Evolutionary conservation across 495 filamentous ascomycete species (phyloP).

Genomic region (Cercophora scortea): DNA sequence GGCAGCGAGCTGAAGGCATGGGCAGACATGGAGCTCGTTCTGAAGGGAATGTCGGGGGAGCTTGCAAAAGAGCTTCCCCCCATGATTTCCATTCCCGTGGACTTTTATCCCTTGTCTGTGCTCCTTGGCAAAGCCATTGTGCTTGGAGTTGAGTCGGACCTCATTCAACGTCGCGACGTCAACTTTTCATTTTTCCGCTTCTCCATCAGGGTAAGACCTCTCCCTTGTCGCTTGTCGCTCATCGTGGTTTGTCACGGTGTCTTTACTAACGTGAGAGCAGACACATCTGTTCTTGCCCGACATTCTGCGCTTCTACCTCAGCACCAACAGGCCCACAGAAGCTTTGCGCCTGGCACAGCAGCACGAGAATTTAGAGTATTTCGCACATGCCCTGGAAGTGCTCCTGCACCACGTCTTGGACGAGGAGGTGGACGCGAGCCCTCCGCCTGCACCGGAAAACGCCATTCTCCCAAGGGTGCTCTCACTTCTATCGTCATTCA

Average conservation of each 20-base stretch:
- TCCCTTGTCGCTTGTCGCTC: background rate
- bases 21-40: conserved; percentile 83
- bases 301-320: conserved; percentile 68
- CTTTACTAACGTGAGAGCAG: conserved; percentile 25
- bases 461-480: conserved; percentile 82
- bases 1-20: conserved; percentile 75
- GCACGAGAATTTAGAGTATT: conserved; percentile 80
- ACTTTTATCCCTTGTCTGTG: conserved; percentile 93
- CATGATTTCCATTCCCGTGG: conserved; percentile 58
- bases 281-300: conserved; percentile 88
- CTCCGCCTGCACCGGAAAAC: conserved; percentile 53
- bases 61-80: conserved; percentile 50
- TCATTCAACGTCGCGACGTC: conserved; percentile 83
- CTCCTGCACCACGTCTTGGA: conserved; percentile 90
- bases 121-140: conserved; percentile 79
- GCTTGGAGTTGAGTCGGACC: conserved; percentile 83
- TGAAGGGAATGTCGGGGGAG: conserved; percentile 57
- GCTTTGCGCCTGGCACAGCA: conserved; percentile 72
- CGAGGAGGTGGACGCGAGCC: conserved; percentile 72
- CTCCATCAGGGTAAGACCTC: conserved; percentile 56
- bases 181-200: conserved; percentile 82
- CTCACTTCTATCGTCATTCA: conserved; percentile 82
- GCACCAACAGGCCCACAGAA: conserved; percentile 59
- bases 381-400: conserved; percentile 86
- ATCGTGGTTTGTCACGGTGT: background rate